Evolutionary conservation across 306 rosid species (phyloP), one percentile per base, ranked within the genome.

Genomic region (Acacia crassicarpa): DNA sequence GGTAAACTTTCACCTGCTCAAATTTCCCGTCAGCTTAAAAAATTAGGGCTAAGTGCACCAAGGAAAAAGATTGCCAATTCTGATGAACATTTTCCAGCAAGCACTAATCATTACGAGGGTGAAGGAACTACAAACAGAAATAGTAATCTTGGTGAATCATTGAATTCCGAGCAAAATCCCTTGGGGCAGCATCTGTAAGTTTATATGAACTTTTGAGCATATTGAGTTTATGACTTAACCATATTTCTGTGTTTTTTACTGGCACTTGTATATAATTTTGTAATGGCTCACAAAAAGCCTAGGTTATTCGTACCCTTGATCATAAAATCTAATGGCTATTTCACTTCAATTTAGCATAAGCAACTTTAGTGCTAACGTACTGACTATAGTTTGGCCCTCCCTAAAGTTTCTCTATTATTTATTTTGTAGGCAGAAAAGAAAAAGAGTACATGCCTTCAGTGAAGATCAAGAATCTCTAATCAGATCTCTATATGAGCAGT

Each of bases 401-500:
- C 71, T 85, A 22, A 68, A 66, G 46, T 48, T 65, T 79, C 56
- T 38, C 51, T 58, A 35, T 75, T 69, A 72, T 80, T 66, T 56
- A 72, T n/a, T 82, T 83, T 58, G 48, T 71, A 94, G 98, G 89
- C 81, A 78, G 77, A 81, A 86, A 80, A 87, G 92, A 88, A 93
- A 90, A 84, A 89, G 97, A 84, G 85, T 90, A 4, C 77, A 23
- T 53, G 92, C 92, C 78, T 89, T 93, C 82, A 87, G 75, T 85
- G 91, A 93, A 87, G 99, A 87, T 63, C 90, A 91, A 81, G 99
- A 93, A 83, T 87, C 90, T 67, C 83, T 10, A 78, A 93, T 95
- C 74, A 88, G 90, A 86, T 72, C 82, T 86, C 87, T 95, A 38
- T 93, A 89, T 82, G 94, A 91, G 87, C 93, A 89, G 98, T 95